Evolutionary conservation across 2,329 filamentous ascomycete genomes (phyloP), one percentile per base, ranked within the genome.

Genomic region (Seiridium unicorne): DNA sequence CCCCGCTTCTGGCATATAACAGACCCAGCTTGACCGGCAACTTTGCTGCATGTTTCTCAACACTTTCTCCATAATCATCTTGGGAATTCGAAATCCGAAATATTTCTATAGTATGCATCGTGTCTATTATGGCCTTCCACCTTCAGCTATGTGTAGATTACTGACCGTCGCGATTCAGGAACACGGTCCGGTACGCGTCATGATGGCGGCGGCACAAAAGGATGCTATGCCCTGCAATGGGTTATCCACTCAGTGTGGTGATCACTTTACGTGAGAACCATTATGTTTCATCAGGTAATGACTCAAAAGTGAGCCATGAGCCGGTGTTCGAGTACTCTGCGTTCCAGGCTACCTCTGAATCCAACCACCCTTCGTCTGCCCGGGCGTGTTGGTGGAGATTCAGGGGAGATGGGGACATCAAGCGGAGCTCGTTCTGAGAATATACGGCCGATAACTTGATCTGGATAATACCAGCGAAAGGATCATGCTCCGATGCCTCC

Each of bases 391-490:
- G 31, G 26, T 55, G 34, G 44, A 58, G 60, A 60, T 44, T 13
- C 5, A 34, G 7, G 44, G 32, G 26, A 56, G 42, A 26, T 40
- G 32, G 51, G 54, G 35, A 42, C 51, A 56, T 58, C 67, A 26
- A 26, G 55, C 66, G 61, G 69, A 69, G 65, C 68, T 69, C 67
- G 71, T 69, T 72, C 86, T 92, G 89, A 94, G 90, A 95, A 88
- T 87, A 95, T 90, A 95, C 91, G 91, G 92, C 89, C 82, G 5
- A 42, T 80, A 92, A 94, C 91, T 94, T 94, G 91, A 94, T 93
- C 91, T 92, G 90, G 92, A 93, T 94, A 94, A 95, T 95, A 92
- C 92, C 90, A 93, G 93, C 93, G 93, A 93, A 95, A 96, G 93
- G 90, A 96, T 95, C 92, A 96, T 96, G 92, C 91, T 85, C 85